phyloP scores from a whole-genome alignment of 257 asterid species.

The Nyctanthes arbortristis region DNA sequence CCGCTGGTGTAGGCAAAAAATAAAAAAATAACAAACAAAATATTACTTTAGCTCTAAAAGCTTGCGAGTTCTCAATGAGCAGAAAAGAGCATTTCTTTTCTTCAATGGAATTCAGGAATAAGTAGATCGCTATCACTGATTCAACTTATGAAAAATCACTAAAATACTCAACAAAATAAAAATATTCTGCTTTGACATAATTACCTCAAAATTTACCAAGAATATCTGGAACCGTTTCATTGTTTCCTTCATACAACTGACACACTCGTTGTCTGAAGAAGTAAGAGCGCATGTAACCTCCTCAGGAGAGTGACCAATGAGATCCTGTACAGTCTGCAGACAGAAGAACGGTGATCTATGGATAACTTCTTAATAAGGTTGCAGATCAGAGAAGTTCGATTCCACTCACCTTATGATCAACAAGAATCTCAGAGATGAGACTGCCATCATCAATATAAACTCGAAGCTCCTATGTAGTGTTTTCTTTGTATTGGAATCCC shows the following conservation, averaged over 20 bases:
- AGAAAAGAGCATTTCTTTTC: too few relatives aligned
- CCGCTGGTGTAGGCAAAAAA: too few relatives aligned
- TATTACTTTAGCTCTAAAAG: too few relatives aligned
- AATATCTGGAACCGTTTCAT: slow-evolving; percentile 64
- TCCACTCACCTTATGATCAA: slow-evolving; percentile 71
- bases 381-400: background rate
- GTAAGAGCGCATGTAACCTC: slow-evolving; percentile 65
- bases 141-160: too few relatives aligned
- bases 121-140: too few relatives aligned
- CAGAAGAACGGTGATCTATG: background rate
- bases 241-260: slow-evolving; percentile 47
- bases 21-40: too few relatives aligned
- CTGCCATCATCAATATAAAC: slow-evolving; percentile 92
- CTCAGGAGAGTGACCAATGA: slow-evolving; percentile 68
- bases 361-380: slow-evolving; percentile 23
- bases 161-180: too few relatives aligned
- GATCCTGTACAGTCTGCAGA: slow-evolving; percentile 60
- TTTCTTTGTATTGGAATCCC: slow-evolving; percentile 62
- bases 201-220: slow-evolving; percentile 81
- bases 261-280: slow-evolving; percentile 45
- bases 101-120: too few relatives aligned
- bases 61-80: too few relatives aligned
- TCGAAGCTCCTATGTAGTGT: slow-evolving; percentile 67
- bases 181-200: too few relatives aligned
- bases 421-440: slow-evolving; percentile 78